Conservation (phyloP, 257 asterid genomes). For the Dorcoceras hygrometricum region DNA sequence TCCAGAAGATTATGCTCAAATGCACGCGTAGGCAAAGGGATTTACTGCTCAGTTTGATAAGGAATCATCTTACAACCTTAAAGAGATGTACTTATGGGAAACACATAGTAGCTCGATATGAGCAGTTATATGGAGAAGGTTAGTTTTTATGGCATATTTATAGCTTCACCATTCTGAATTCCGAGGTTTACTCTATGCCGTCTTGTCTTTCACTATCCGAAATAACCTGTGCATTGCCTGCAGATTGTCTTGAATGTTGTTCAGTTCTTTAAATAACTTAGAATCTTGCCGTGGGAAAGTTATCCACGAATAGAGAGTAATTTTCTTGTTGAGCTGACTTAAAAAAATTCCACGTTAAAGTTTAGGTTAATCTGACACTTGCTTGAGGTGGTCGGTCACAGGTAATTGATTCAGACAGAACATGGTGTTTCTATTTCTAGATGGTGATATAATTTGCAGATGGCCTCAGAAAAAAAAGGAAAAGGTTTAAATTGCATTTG, state of each 20-base stretch:
- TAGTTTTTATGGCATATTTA: not conserved
- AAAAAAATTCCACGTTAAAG: too few species aligned
- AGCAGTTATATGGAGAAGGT: constrained; percentile 38
- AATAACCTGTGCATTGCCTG: not conserved
- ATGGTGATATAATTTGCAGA: too few species aligned
- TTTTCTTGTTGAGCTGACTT: not conserved
- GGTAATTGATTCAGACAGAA: too few species aligned
- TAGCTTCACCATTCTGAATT: not conserved
- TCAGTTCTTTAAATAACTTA: too few species aligned
- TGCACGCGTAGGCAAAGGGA: constrained; percentile 37
- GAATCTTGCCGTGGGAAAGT: too few species aligned
- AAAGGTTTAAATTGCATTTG: too few species aligned
- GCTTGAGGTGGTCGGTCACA: too few species aligned
- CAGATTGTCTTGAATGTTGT: not conserved
- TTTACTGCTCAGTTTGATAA: constrained; percentile 35
- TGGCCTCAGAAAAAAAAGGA: too few species aligned
- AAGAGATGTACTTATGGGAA: constrained; percentile 49
- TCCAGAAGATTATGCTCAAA: constrained; percentile 42
- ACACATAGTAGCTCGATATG: constrained; percentile 46
- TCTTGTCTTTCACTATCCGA: not conserved
- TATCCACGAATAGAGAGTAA: too few species aligned
- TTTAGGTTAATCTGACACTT: too few species aligned
- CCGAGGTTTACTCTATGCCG: not conserved
- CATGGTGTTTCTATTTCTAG: too few species aligned
- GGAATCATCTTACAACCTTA: constrained; percentile 33